phyloP scores from a whole-genome alignment of 2,329 filamentous ascomycete species.

The Fusarium sp. region DNA sequence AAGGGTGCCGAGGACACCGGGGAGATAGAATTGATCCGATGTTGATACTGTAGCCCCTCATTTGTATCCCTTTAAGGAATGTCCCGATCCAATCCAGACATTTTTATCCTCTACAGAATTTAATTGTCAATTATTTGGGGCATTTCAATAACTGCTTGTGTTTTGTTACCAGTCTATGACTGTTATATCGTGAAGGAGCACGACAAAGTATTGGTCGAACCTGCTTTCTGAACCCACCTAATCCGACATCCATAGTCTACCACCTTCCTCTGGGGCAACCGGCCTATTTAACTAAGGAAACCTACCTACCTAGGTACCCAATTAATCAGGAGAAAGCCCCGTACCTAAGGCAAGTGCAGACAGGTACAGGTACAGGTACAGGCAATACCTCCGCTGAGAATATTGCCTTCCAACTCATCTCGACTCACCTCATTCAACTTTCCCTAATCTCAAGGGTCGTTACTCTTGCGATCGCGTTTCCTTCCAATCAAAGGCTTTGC shows the following conservation, averaged over 20 bases:
- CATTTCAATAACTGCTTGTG: background rate
- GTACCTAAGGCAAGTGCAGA: background rate
- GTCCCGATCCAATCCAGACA: conserved; percentile 5
- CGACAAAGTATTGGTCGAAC: conserved; percentile 11
- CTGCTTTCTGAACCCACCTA: conserved; percentile 7
- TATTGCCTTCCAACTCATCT: conserved; percentile 1
- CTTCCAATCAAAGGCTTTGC: background rate
- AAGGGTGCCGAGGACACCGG: conserved; percentile 24
- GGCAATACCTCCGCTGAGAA: background rate
- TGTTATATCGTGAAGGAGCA: background rate
- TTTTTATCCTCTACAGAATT: background rate
- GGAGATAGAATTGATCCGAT: conserved; percentile 12
- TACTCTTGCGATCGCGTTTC: background rate
- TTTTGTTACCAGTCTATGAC: conserved; percentile 5
- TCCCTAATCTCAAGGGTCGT: background rate
- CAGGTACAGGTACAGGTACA: background rate
- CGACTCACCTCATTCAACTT: background rate
- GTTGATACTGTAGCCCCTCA: conserved; percentile 27
- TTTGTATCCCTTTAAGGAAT: conserved; percentile 4
- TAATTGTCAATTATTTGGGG: background rate
- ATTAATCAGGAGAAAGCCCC: conserved; percentile 26
- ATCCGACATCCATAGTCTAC: background rate
- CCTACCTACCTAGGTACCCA: background rate
- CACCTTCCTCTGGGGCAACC: conserved; percentile 13
- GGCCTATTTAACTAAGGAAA: background rate